Evolutionary conservation across 768 basidiomycete genomes (phyloP).

Genomic region (Termitomyces sp.): DNA sequence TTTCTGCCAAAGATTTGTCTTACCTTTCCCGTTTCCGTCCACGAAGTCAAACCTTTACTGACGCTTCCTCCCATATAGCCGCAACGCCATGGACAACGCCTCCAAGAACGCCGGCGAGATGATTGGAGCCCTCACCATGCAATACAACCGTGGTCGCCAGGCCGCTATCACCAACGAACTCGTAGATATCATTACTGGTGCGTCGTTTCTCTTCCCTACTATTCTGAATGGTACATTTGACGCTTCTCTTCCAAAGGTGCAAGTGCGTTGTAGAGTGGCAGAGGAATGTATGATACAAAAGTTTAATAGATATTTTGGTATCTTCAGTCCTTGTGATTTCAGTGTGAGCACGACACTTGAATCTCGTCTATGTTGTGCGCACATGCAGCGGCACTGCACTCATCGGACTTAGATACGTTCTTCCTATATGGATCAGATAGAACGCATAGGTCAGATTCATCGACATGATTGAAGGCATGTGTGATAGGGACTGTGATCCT

Average conservation of each 20-base stretch:
- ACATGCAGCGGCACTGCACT: not conserved
- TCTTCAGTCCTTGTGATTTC: not conserved
- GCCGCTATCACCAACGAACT: constrained; percentile 96
- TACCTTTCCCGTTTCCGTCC: not conserved
- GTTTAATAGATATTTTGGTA: not conserved
- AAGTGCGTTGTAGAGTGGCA: constrained; percentile 31
- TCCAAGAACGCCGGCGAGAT: constrained; percentile 98
- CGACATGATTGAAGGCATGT: not conserved
- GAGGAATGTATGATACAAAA: not conserved
- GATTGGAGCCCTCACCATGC: constrained; percentile 82
- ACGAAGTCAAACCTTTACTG: not conserved
- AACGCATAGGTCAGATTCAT: not conserved
- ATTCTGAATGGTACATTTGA: not conserved
- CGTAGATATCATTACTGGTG: constrained; percentile 89
- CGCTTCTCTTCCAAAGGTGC: constrained; percentile 27
- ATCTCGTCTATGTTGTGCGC: not conserved
- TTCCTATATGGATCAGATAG: not conserved
- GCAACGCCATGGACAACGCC: constrained; percentile 99
- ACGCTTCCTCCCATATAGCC: constrained; percentile 35
- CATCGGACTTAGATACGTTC: not conserved
- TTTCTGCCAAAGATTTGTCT: not conserved
- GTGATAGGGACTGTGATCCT: not conserved
- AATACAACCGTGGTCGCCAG: constrained; percentile 98
- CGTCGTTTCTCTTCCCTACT: constrained; percentile 17
- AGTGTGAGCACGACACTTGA: not conserved